Evolutionary conservation across 371 early-diverging fungal species (phyloP).

Genomic region (Lichtheimia ramosa): DNA sequence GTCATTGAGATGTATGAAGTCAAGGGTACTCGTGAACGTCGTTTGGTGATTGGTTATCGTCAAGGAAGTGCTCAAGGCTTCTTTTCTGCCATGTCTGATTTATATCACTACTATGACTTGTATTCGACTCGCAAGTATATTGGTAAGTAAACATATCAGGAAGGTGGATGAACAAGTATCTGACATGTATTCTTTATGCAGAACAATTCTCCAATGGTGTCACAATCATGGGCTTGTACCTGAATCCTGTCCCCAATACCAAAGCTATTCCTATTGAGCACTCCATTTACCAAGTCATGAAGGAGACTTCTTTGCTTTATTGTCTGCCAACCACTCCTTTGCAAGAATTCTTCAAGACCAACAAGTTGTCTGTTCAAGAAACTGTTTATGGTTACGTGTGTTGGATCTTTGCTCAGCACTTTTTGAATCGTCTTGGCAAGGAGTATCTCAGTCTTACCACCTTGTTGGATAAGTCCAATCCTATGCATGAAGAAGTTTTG

Average conservation of each 20-base stretch:
- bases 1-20: slow-evolving; percentile 91
- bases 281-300: slow-evolving; percentile 92
- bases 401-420: slow-evolving; percentile 97
- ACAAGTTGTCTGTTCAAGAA: slow-evolving; percentile 92
- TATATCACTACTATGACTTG: slow-evolving; percentile 97
- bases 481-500: slow-evolving; percentile 89
- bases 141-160: slow-evolving; percentile 42
- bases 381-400: slow-evolving; percentile 94
- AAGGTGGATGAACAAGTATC: neutral
- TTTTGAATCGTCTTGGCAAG: slow-evolving; percentile 94
- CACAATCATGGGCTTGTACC: slow-evolving; percentile 91
- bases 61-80: slow-evolving; percentile 92
- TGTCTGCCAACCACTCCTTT: slow-evolving; percentile 95
- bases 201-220: slow-evolving; percentile 99
- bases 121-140: slow-evolving; percentile 97
- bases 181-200: slow-evolving; percentile 13
- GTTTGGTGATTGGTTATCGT: slow-evolving; percentile 88
- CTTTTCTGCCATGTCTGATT: slow-evolving; percentile 95
- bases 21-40: slow-evolving; percentile 83
- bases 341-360: slow-evolving; percentile 91
- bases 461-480: slow-evolving; percentile 78
- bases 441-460: slow-evolving; percentile 85
- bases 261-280: slow-evolving; percentile 87
- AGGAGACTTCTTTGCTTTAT: slow-evolving; percentile 94
- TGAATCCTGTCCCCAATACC: slow-evolving; percentile 80